Evolutionary conservation across 305 asterid genomes (phyloP).

Genomic region (Nicotiana rustica): DNA sequence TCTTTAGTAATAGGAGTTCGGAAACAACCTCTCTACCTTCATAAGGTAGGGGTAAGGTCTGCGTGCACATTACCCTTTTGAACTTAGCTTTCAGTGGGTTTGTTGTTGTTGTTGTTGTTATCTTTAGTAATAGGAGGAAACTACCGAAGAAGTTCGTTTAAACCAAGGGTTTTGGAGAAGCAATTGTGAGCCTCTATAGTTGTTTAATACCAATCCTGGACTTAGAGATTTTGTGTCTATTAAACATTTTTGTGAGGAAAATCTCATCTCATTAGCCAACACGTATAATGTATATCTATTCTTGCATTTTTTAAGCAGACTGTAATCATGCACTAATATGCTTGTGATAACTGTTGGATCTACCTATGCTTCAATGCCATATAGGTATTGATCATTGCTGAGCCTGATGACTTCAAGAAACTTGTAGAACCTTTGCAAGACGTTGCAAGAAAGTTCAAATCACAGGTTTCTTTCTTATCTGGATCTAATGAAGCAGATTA

Average conservation of each 20-base stretch:
- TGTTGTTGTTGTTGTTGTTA: too few species aligned
- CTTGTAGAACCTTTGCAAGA: constrained; percentile 69
- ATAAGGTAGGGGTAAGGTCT: too few species aligned
- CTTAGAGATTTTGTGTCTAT: neutral
- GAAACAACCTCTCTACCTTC: neutral
- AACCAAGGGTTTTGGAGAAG: neutral
- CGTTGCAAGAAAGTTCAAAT: constrained; percentile 76
- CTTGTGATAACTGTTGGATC: constrained; percentile 26
- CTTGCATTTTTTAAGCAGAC: neutral
- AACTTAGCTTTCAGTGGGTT: too few species aligned
- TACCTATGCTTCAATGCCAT: constrained; percentile 37
- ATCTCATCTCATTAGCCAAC: neutral
- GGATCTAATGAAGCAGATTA: constrained; percentile 29
- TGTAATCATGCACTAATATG: neutral
- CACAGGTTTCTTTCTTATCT: constrained; percentile 60
- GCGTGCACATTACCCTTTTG: too few species aligned
- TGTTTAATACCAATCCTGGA: neutral
- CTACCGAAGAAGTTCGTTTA: neutral
- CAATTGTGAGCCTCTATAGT: constrained; percentile 12
- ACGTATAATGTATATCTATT: neutral
- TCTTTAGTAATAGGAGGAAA: neutral
- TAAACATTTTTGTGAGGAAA: neutral
- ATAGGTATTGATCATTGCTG: constrained; percentile 86
- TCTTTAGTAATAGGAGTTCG: neutral
- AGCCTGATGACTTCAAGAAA: constrained; percentile 64